These are phyloP conservation scores for Phytophthora boehmeriae DNA, from an alignment of 352 stramenopile species.

Conservation along the genomic window DNA sequence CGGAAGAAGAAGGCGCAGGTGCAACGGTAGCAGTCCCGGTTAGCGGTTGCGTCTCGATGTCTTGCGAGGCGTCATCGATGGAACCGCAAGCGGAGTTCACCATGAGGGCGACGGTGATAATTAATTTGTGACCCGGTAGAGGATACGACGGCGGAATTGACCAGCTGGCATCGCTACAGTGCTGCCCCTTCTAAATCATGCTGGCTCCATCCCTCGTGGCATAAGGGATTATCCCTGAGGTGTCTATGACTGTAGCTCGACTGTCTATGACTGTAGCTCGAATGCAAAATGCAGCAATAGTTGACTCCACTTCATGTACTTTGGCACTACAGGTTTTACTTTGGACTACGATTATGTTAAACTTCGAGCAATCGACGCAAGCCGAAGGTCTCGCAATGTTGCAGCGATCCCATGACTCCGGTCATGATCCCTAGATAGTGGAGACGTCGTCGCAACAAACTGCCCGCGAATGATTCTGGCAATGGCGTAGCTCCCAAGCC, in stretches of 20 bases:
- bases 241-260: no score
- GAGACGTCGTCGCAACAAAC: conserved; percentile 39
- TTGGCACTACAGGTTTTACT: no score
- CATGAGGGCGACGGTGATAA: not conserved
- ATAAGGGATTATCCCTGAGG: no score
- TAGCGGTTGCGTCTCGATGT: conserved; percentile 21
- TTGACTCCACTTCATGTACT: no score
- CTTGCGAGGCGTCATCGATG: conserved; percentile 12
- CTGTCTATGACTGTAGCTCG: conserved; percentile 10
- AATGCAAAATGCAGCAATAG: no score
- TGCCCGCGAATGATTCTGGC: conserved; percentile 33
- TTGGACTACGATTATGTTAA: conserved; percentile 1
- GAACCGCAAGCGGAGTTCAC: not conserved
- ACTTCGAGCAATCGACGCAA: conserved; percentile 17
- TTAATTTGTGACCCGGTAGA: no score
- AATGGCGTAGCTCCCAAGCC: conserved; percentile 43
- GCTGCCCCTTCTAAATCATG: no score
- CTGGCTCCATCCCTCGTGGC: no score
- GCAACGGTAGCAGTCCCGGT: not conserved
- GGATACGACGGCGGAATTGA: no score
- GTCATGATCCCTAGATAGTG: conserved; percentile 36
- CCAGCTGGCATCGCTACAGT: no score
- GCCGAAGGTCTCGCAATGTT: conserved; percentile 25
- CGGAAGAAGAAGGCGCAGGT: conserved; percentile 15
- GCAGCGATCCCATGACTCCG: conserved; percentile 21